These are phyloP conservation scores for Plasmodium billcollinsi DNA, from an alignment of 169 alveolate genomes.

Conservation along the genomic window DNA sequence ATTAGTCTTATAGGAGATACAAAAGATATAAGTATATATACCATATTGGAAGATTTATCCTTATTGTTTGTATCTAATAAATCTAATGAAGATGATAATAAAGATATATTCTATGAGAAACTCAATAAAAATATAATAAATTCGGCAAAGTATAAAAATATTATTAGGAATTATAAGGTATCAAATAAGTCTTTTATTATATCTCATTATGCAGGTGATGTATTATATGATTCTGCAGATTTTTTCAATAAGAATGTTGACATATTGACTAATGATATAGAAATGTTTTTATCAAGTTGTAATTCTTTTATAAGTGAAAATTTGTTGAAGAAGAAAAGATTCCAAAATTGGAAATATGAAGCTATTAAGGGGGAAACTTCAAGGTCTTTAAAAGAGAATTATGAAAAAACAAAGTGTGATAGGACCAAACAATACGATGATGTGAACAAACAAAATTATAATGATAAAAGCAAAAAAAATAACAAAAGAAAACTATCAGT, in stretches of 20 bases:
- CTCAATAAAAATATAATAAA: slow-evolving; percentile 42
- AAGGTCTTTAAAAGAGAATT: not conserved
- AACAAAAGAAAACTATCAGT: slow-evolving; percentile 59
- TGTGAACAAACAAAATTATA: too few species aligned
- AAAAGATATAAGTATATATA: slow-evolving; percentile 63
- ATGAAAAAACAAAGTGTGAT: not conserved
- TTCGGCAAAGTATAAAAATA: slow-evolving; percentile 59
- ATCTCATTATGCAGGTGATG: slow-evolving; percentile 83
- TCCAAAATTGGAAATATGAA: not conserved
- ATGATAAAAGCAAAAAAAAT: not conserved
- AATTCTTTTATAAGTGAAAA: slow-evolving; percentile 51
- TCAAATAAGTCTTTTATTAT: slow-evolving; percentile 79
- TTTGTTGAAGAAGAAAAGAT: slow-evolving; percentile 34
- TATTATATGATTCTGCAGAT: slow-evolving; percentile 77
- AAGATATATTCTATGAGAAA: slow-evolving; percentile 50
- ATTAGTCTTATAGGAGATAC: slow-evolving; percentile 79
- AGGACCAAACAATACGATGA: slow-evolving; percentile 1
- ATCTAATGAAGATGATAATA: slow-evolving; percentile 56
- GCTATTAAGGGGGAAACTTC: not conserved
- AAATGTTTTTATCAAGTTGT: slow-evolving; percentile 53
- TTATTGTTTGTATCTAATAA: slow-evolving; percentile 46
- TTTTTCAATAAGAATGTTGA: slow-evolving; percentile 81
- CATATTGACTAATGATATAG: slow-evolving; percentile 79
- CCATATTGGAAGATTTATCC: slow-evolving; percentile 63
- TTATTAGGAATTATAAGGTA: slow-evolving; percentile 35